These are phyloP conservation scores for Centella asiatica DNA, from an alignment of 129 eudicot species.

Conservation along the genomic window DNA sequence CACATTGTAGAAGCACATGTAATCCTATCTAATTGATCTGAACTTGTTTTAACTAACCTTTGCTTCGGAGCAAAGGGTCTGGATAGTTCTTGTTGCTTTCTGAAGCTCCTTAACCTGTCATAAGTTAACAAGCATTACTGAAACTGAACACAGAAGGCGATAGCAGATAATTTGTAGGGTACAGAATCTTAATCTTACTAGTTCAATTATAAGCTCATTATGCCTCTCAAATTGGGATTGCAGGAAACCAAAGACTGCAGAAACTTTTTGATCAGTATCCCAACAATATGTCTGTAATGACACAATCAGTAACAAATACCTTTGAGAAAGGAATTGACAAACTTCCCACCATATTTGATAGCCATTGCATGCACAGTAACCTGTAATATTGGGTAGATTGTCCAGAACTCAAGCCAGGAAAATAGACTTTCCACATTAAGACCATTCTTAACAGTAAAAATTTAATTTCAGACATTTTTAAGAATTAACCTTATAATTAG, in stretches of 20 bases:
- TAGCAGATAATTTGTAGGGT: not conserved
- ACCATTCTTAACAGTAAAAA: too few species aligned
- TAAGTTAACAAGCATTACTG: not conserved
- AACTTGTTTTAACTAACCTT: conserved; percentile 40
- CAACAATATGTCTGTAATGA: conserved; percentile 4
- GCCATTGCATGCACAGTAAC: conserved; percentile 65
- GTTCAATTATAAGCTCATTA: conserved; percentile 40
- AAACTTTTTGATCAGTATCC: conserved; percentile 22
- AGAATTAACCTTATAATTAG: too few species aligned
- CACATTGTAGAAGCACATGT: conserved; percentile 7
- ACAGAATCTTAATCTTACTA: conserved; percentile 36
- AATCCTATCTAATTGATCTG: not conserved
- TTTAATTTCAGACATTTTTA: too few species aligned
- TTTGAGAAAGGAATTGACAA: conserved; percentile 66
- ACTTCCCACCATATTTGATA: conserved; percentile 80
- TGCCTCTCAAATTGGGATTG: conserved; percentile 46
- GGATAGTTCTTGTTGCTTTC: conserved; percentile 77
- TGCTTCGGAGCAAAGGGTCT: conserved; percentile 77
- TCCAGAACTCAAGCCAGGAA: conserved; percentile 4
- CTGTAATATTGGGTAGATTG: conserved; percentile 23
- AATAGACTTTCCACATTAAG: too few species aligned
- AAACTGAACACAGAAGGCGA: not conserved
- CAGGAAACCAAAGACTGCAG: conserved; percentile 68
- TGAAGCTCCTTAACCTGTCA: conserved; percentile 64
- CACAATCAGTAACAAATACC: conserved; percentile 29